phyloP scores from a whole-genome alignment of 306 rosid species.

The Albizia julibrissin region DNA sequence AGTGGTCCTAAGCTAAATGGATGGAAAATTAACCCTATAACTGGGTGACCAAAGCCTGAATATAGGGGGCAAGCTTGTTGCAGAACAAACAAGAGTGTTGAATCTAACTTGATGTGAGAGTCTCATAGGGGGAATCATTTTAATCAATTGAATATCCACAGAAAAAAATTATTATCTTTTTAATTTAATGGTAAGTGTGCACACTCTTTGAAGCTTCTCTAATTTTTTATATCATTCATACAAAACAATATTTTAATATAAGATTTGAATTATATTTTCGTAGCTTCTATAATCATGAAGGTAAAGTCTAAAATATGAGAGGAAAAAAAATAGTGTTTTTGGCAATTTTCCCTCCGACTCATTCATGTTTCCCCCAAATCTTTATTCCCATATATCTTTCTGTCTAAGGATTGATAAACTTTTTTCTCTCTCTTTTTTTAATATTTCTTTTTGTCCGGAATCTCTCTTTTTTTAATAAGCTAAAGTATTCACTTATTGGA shows the following conservation, averaged over 20 bases:
- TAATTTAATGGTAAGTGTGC: not conserved
- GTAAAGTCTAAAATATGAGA: not conserved
- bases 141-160: not conserved
- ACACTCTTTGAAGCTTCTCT: not conserved
- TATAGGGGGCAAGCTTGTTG: not conserved
- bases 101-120: not conserved
- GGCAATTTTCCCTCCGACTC: too few relatives aligned
- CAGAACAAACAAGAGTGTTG: not conserved
- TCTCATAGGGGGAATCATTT: too few relatives aligned
- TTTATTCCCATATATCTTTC: not conserved
- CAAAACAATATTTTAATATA: too few relatives aligned
- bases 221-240: not conserved
- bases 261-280: not conserved
- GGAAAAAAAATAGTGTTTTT: not conserved
- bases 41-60: not conserved
- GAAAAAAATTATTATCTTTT: not conserved
- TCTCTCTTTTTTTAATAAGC: too few relatives aligned
- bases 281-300: too few relatives aligned
- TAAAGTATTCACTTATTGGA: too few relatives aligned
- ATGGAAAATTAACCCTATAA: not conserved
- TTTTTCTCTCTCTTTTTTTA: too few relatives aligned
- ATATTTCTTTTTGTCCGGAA: too few relatives aligned
- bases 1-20: not conserved
- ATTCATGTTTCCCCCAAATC: too few relatives aligned
- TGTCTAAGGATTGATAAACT: too few relatives aligned